Conservation (phyloP, 352 stramenopile species). For the Phytophthora parvispora region DNA sequence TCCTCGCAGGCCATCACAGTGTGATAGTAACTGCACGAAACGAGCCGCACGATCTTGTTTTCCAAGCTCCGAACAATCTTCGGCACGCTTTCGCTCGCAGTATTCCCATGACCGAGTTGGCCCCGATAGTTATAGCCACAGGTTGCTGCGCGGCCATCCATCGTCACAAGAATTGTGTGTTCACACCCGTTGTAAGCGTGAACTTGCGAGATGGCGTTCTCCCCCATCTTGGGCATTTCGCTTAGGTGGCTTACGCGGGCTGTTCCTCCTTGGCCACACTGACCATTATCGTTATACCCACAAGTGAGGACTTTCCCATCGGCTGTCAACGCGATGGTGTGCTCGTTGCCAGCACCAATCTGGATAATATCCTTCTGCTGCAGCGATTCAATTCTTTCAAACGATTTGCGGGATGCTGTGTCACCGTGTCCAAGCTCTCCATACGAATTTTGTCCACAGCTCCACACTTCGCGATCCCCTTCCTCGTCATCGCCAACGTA, state of each 20-base stretch:
- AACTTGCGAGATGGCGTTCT: slow-evolving; percentile 70
- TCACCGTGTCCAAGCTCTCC: slow-evolving; percentile 95
- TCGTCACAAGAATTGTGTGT: slow-evolving; percentile 88
- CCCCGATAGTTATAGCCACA: slow-evolving; percentile 96
- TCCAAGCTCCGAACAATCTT: slow-evolving; percentile 85
- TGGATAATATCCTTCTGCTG: slow-evolving; percentile 85
- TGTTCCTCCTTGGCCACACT: slow-evolving; percentile 92
- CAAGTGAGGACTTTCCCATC: slow-evolving; percentile 89
- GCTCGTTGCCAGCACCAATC: slow-evolving; percentile 94
- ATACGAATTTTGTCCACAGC: slow-evolving; percentile 96
- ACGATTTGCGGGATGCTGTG: slow-evolving; percentile 84
- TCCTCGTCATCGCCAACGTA: slow-evolving; percentile 41
- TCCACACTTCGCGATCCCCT: slow-evolving; percentile 93
- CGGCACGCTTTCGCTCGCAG: slow-evolving; percentile 85
- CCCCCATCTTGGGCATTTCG: slow-evolving; percentile 71
- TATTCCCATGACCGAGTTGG: slow-evolving; percentile 93
- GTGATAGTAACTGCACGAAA: slow-evolving; percentile 96
- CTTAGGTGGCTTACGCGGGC: slow-evolving; percentile 82
- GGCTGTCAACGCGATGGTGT: slow-evolving; percentile 85
- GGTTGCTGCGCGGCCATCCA: slow-evolving; percentile 80
- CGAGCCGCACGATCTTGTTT: slow-evolving; percentile 67
- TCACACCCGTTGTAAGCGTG: slow-evolving; percentile 96
- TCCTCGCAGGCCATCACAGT: slow-evolving; percentile 85
- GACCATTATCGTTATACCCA: slow-evolving; percentile 96
- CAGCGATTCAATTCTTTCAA: slow-evolving; percentile 78